These are phyloP conservation scores for Spathaspora girioi DNA, from an alignment of 805 yeast genomes.

Conservation along the genomic window DNA sequence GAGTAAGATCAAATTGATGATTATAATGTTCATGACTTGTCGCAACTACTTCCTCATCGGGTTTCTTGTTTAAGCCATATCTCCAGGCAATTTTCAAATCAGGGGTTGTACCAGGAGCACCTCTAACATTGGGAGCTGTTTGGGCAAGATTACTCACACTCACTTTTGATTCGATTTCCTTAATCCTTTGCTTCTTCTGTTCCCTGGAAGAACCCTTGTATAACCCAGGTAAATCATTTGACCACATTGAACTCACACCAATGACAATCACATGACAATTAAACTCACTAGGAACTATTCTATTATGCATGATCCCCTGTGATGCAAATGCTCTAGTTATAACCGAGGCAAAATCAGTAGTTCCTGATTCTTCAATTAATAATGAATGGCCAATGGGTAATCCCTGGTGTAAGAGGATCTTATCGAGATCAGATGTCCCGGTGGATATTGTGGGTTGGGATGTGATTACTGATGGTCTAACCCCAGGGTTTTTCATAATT, in stretches of 20 bases:
- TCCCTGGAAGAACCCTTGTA: conserved; percentile 68
- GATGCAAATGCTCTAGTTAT: conserved; percentile 66
- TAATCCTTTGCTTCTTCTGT: conserved; percentile 55
- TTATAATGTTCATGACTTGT: conserved; percentile 49
- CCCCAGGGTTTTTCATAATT: conserved; percentile 45
- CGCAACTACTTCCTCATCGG: conserved; percentile 18
- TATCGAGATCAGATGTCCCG: conserved; percentile 75
- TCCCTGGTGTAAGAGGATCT: conserved; percentile 74
- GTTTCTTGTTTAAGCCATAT: conserved; percentile 51
- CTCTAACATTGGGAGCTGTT: not conserved
- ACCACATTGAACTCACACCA: conserved; percentile 58
- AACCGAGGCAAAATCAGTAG: conserved; percentile 82
- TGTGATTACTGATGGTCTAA: conserved; percentile 72
- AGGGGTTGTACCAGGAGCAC: conserved; percentile 14
- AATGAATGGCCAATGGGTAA: conserved; percentile 73
- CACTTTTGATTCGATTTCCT: conserved; percentile 55
- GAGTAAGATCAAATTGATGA: conserved; percentile 74
- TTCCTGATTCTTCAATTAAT: conserved; percentile 76
- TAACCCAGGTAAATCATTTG: conserved; percentile 70
- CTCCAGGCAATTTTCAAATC: conserved; percentile 94
- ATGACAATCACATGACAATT: conserved; percentile 63
- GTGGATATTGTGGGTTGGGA: conserved; percentile 78
- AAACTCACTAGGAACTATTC: conserved; percentile 38
- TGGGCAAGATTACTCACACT: conserved; percentile 59
- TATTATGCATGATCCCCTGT: conserved; percentile 69